Evolutionary conservation across 768 basidiomycete species (phyloP), one percentile per base, ranked within the genome.

Genomic region (Lactifluus volemus): DNA sequence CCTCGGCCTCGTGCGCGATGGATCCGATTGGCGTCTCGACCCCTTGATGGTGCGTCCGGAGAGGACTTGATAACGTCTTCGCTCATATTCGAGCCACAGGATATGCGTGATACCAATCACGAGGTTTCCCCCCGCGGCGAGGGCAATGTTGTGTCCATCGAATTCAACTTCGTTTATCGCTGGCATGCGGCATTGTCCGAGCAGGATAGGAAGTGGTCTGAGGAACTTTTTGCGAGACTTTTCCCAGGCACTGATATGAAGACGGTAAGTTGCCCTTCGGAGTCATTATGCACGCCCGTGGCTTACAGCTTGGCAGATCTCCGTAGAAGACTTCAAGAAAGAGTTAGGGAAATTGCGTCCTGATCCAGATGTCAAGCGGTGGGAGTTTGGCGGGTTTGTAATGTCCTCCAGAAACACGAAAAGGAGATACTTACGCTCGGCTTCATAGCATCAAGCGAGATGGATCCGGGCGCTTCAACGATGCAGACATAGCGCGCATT

Each of bases 71-170:
- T 51, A 11, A 5, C 7, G 38, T 3, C 2, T 5, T 61, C 21
- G 21, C 42, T 61, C 38, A 61, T 57, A 12, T 4, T 21, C 2
- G 10, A 12, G 34, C 47, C 25, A 7, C 60, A 86, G 85, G 60
- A 73, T 10, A 79, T 79, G 61, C 79, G 88, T 49, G 78, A 79
- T 32, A 10, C 67, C 0, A 67, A 75, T 60, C 86, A 88, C 63
- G 73, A 74, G 1, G 70, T 87, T 58, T 73, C 79, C 14, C 80
- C 83, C 41, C 79, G 83, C 11, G 90, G 89, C 41, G 74, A 84
- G 69, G 90, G 90, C 53, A 92, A 92, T 67, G 83, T 81, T 41
- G 81, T 83, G 60, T 88, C 89, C 0, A 69, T 89, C 38, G 90
- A 92, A 72, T 91, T 92, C 75, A 90, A 79, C 67, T 65, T 80